A percentile compares a stretch with the other conserved stretches of the same genome.
Conservation (phyloP, 345 rosid species). For the Brassica incana region DNA sequence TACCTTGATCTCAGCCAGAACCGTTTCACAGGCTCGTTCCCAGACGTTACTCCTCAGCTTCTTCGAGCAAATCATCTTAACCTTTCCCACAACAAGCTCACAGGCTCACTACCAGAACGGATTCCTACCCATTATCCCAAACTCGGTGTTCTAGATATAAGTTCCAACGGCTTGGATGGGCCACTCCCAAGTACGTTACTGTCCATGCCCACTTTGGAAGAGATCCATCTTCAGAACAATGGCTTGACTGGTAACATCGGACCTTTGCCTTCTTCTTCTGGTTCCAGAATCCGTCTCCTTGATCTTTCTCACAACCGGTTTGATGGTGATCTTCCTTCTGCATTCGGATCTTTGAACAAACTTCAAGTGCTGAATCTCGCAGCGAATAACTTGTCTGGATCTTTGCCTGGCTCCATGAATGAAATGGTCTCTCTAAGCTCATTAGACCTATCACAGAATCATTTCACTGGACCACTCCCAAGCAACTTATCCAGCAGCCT, state of each 20-base stretch:
- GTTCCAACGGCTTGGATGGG: slow-evolving; percentile 71
- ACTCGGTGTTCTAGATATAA: slow-evolving; percentile 79
- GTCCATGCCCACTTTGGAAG: slow-evolving; percentile 68
- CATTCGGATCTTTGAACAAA: slow-evolving; percentile 59
- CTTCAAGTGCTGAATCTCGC: slow-evolving; percentile 77
- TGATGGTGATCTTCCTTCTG: slow-evolving; percentile 65
- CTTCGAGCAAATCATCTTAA: slow-evolving; percentile 88
- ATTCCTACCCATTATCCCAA: slow-evolving; percentile 67
- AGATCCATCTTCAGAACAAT: slow-evolving; percentile 70
- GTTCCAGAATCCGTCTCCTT: slow-evolving; percentile 58
- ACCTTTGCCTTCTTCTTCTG: slow-evolving; percentile 51
- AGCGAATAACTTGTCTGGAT: slow-evolving; percentile 81
- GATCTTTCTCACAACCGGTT: slow-evolving; percentile 83
- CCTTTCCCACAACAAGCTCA: slow-evolving; percentile 79
- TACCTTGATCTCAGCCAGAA: slow-evolving; percentile 91
- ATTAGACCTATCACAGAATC: slow-evolving; percentile 79
- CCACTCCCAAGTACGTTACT: slow-evolving; percentile 59
- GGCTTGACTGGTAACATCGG: slow-evolving; percentile 58
- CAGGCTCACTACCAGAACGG: slow-evolving; percentile 65
- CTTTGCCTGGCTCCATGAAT: slow-evolving; percentile 76
- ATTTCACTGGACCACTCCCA: slow-evolving; percentile 76
- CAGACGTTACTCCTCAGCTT: slow-evolving; percentile 74
- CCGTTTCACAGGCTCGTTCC: slow-evolving; percentile 67
- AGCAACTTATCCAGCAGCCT: slow-evolving; percentile 63
- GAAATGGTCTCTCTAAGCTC: slow-evolving; percentile 60